These are phyloP conservation scores for Cutaneotrichosporon mucoides DNA, from an alignment of 1,284 basidiomycete species.

Conservation along the genomic window DNA sequence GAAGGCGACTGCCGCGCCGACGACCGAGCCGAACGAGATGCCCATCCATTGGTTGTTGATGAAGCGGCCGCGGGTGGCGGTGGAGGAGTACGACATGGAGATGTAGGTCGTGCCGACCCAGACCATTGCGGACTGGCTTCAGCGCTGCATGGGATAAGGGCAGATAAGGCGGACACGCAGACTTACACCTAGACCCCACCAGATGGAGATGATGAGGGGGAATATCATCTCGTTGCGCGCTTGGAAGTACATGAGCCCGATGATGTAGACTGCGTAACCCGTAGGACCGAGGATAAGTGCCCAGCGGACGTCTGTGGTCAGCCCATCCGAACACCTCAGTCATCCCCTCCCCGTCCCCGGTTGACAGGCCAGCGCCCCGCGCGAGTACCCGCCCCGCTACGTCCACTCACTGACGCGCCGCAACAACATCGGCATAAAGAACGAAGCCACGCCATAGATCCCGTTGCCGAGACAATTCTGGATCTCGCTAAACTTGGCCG, in stretches of 20 bases:
- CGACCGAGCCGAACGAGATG: background rate
- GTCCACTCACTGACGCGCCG: conserved; percentile 2
- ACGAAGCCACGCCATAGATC: conserved; percentile 3
- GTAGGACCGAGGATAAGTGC: conserved; percentile 3
- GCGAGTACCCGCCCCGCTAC: too few species aligned
- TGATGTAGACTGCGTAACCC: conserved; percentile 4
- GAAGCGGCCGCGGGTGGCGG: background rate
- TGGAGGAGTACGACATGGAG: conserved; percentile 1
- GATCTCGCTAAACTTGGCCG: background rate
- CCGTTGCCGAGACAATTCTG: conserved; percentile 6
- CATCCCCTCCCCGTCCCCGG: background rate
- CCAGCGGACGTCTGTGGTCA: background rate
- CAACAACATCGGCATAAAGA: background rate
- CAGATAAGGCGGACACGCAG: background rate
- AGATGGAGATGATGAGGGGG: background rate
- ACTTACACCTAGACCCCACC: background rate
- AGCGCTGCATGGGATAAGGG: too few species aligned
- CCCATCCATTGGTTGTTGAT: conserved; percentile 7
- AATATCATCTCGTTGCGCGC: conserved; percentile 1
- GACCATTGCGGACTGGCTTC: background rate
- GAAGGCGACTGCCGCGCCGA: conserved; percentile 1
- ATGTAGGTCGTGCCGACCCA: conserved; percentile 5
- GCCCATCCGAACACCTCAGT: background rate
- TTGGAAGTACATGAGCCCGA: conserved; percentile 6
- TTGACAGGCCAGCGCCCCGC: too few species aligned